A percentile compares a stretch with the other conserved stretches of the same genome.
Evolutionary conservation across 2,329 filamentous ascomycete genomes (phyloP).

Genomic region (Ilyonectria robusta): DNA sequence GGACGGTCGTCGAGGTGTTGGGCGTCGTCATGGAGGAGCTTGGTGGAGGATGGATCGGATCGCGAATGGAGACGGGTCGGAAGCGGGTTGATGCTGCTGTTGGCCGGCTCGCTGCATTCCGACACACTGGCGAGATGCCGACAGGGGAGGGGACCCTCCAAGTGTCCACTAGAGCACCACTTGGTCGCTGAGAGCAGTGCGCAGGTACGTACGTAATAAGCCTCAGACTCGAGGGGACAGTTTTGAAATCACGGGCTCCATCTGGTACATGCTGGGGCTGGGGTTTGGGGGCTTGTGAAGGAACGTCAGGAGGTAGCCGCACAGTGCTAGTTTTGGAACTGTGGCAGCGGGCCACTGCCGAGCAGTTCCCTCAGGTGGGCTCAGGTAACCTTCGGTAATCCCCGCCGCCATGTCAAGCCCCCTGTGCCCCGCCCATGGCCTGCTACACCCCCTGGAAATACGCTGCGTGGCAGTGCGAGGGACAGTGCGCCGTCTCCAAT

Average conservation of each 20-base stretch:
- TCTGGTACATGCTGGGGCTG: conserved; percentile 3
- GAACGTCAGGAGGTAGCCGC: conserved; percentile 21
- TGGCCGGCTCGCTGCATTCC: conserved; percentile 18
- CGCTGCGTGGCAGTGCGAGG: conserved; percentile 8
- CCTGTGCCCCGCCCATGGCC: not conserved
- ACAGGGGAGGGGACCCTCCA: conserved; percentile 12
- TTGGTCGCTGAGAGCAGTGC: not conserved
- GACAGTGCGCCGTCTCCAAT: conserved; percentile 7
- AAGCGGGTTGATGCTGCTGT: conserved; percentile 36
- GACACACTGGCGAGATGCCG: conserved; percentile 22
- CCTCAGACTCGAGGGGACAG: conserved; percentile 18
- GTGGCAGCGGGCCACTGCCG: not conserved
- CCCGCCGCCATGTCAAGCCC: conserved; percentile 3
- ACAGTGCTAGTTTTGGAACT: conserved; percentile 36
- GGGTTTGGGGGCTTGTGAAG: not conserved
- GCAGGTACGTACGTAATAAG: conserved; percentile 24
- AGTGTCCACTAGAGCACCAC: conserved; percentile 13
- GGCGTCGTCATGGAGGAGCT: conserved; percentile 43
- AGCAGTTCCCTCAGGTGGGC: not conserved
- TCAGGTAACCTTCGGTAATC: not conserved
- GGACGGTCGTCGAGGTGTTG: conserved; percentile 41
- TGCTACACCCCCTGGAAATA: conserved; percentile 3
- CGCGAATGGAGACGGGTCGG: conserved; percentile 39
- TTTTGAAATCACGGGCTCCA: conserved; percentile 8
- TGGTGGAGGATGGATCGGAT: conserved; percentile 27